A percentile compares a stretch with the other conserved stretches of the same genome.
phyloP scores from a whole-genome alignment of 208 protist genomes.

The Wallacemonas sp. region DNA sequence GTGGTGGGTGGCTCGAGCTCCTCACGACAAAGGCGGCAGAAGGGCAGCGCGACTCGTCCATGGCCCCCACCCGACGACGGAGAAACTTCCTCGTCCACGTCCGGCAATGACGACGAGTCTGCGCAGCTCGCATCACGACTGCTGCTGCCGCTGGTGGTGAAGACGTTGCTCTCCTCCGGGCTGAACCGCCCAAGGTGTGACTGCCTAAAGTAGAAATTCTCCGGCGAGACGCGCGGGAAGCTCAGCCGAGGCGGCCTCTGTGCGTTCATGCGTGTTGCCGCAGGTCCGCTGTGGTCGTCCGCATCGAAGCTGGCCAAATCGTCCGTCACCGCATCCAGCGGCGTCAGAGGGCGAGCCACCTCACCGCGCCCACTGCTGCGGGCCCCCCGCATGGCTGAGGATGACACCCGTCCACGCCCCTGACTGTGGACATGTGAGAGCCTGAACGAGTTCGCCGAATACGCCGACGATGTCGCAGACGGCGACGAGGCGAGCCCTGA shows the following conservation, averaged over 20 bases:
- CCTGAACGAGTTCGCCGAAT: background rate
- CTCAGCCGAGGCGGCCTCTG: constrained; percentile 19
- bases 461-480: constrained; percentile 13
- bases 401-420: too few relatives aligned
- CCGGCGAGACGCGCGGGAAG: constrained; percentile 11
- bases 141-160: too few relatives aligned
- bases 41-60: constrained; percentile 1
- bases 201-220: constrained; percentile 6
- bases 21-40: constrained; percentile 69
- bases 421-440: background rate
- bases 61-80: too few relatives aligned
- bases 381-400: too few relatives aligned
- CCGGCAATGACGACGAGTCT: too few relatives aligned
- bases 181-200: too few relatives aligned
- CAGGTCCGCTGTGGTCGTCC: constrained; percentile 46
- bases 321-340: constrained; percentile 25
- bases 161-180: background rate
- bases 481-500: too few relatives aligned
- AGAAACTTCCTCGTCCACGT: background rate
- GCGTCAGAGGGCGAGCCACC: background rate
- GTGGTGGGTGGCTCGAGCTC: constrained; percentile 25
- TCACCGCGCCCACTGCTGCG: background rate
- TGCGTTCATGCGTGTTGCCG: constrained; percentile 24
- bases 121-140: too few relatives aligned
- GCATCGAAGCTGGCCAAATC: constrained; percentile 50